phyloP scores from a whole-genome alignment of 1,139 yeast species.

The Sugiyamaella neomexicana region DNA sequence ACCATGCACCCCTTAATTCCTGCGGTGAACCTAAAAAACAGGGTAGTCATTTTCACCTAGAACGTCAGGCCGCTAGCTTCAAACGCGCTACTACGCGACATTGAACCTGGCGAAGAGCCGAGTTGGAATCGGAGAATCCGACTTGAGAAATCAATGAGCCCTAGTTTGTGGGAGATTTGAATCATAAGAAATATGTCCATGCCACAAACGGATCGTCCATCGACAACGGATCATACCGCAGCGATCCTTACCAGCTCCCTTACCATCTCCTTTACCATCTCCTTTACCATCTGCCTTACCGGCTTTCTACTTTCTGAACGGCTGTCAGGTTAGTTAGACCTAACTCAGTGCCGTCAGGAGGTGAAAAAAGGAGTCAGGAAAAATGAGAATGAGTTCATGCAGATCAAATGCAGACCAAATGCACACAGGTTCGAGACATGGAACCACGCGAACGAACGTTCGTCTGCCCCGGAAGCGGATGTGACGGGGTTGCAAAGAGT shows the following conservation, averaged over 20 bases:
- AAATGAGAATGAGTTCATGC: not conserved
- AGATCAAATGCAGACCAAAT: not conserved
- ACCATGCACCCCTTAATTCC: not conserved
- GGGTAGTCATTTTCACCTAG: too few species aligned
- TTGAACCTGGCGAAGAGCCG: not conserved
- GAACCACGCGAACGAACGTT: not conserved
- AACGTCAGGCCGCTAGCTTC: not conserved
- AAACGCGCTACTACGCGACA: not conserved
- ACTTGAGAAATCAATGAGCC: too few species aligned
- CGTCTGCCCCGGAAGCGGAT: not conserved
- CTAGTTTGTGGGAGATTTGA: too few species aligned
- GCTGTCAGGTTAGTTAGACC: not conserved
- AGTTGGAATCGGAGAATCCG: too few species aligned
- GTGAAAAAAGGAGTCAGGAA: constrained; percentile 5
- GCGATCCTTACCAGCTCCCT: too few species aligned
- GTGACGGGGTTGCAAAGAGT: too few species aligned
- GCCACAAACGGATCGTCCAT: too few species aligned
- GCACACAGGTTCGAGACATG: not conserved
- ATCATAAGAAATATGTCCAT: too few species aligned
- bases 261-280: too few species aligned
- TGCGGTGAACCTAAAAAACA: not conserved
- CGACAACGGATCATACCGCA: too few species aligned
- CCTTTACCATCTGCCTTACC: too few species aligned
- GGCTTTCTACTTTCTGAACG: not conserved
- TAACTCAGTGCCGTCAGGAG: constrained; percentile 12